Conservation (phyloP, 257 asterid genomes). For the Parsonsia alboflavescens region DNA sequence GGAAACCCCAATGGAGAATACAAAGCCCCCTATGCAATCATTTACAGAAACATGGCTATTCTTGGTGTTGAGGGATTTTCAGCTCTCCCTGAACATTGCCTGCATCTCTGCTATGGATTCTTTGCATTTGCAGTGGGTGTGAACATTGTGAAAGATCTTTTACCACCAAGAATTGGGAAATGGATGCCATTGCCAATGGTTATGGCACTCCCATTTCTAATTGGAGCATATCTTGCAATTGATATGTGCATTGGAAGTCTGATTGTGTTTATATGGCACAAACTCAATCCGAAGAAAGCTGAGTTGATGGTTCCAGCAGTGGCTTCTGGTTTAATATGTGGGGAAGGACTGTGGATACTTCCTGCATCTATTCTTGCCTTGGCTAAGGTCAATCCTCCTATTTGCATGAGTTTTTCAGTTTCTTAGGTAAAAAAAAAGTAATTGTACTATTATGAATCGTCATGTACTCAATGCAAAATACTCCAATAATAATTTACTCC, state of each 20-base stretch:
- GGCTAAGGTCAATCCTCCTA: constrained; percentile 65
- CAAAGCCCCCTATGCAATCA: constrained; percentile 76
- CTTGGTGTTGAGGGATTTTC: constrained; percentile 84
- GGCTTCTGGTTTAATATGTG: constrained; percentile 85
- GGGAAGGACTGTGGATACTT: constrained; percentile 81
- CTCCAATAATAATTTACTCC: no score
- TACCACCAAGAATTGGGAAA: constrained; percentile 44
- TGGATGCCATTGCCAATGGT: constrained; percentile 90
- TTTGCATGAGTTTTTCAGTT: constrained; percentile 65
- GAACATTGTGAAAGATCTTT: constrained; percentile 51
- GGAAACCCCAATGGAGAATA: constrained; percentile 77
- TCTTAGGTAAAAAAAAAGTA: constrained; percentile 15
- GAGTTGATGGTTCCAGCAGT: constrained; percentile 68
- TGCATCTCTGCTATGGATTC: constrained; percentile 69
- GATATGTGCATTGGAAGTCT: constrained; percentile 88
- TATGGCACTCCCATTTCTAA: constrained; percentile 76
- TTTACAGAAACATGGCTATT: constrained; percentile 70
- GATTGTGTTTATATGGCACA: constrained; percentile 61
- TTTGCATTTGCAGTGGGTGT: constrained; percentile 54
- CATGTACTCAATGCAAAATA: no score
- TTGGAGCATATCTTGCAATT: constrained; percentile 67
- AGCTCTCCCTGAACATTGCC: constrained; percentile 67
- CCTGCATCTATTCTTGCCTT: constrained; percentile 76
- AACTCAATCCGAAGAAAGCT: constrained; percentile 39
- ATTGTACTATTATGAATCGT: no score